Evolutionary conservation across 2,329 filamentous ascomycete genomes (phyloP).

Genomic region (Aspergillus terreus): DNA sequence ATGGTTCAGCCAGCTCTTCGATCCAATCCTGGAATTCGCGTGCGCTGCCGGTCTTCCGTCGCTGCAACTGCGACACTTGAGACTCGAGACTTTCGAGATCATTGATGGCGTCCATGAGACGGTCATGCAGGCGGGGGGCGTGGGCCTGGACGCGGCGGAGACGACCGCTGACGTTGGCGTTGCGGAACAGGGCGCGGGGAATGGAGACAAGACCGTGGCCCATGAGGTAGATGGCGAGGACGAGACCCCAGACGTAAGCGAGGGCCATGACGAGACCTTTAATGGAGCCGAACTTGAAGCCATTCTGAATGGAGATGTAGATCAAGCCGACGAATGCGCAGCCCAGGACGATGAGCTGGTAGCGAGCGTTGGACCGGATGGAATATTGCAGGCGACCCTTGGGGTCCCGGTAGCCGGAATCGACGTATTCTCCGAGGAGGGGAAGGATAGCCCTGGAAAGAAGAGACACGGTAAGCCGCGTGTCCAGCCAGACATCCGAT

Average conservation of each 20-base stretch:
- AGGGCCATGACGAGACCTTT: conserved; percentile 89
- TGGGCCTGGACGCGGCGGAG: conserved; percentile 71
- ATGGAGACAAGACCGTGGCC: conserved; percentile 93
- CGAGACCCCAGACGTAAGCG: conserved; percentile 88
- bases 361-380: conserved; percentile 79
- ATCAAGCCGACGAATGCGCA: conserved; percentile 68
- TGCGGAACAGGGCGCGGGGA: conserved; percentile 73
- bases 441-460: conserved; percentile 77
- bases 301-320: conserved; percentile 78
- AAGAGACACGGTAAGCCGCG: neutral
- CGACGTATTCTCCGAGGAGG: conserved; percentile 88
- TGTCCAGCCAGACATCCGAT: neutral
- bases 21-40: conserved; percentile 87
- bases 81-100: conserved; percentile 76
- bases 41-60: conserved; percentile 75
- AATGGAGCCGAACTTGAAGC: conserved; percentile 66
- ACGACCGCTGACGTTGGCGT: conserved; percentile 70
- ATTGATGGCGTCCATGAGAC: conserved; percentile 77
- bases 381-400: conserved; percentile 79
- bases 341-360: conserved; percentile 75
- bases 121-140: conserved; percentile 80
- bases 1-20: conserved; percentile 80
- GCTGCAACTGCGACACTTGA: conserved; percentile 73
- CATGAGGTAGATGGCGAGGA: conserved; percentile 95
- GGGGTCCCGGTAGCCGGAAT: conserved; percentile 87